Conservation (phyloP, 202 grass and related monocot species). For the Bolboschoenoplectus hybrid region DNA sequence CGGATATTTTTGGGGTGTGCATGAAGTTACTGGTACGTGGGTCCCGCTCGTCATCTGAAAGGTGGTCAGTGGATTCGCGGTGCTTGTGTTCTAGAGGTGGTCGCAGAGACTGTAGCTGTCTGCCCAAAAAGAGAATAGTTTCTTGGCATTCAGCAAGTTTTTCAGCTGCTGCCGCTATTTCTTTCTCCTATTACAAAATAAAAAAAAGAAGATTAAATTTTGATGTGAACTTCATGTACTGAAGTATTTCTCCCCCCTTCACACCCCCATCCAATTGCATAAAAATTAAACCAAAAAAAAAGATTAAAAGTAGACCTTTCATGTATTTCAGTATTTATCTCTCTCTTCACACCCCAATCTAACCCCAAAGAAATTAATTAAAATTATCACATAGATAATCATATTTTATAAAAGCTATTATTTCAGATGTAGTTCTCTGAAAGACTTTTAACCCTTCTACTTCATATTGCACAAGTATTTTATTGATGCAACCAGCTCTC, state of each 20-base stretch:
- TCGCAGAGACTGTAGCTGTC: slow-evolving; percentile 86
- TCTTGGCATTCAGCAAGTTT: slow-evolving; percentile 97
- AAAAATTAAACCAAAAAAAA: too few species aligned
- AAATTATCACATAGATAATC: background rate
- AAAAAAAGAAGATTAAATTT: background rate
- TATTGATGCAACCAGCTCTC: background rate
- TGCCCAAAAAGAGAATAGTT: slow-evolving; percentile 82
- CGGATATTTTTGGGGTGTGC: slow-evolving; percentile 44
- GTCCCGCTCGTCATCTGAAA: slow-evolving; percentile 49
- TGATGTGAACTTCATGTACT: slow-evolving; percentile 13
- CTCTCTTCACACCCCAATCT: background rate
- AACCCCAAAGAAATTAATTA: background rate
- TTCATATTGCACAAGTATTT: background rate
- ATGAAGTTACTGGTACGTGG: slow-evolving; percentile 42
- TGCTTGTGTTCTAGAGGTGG: slow-evolving; percentile 65
- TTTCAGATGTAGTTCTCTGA: background rate
- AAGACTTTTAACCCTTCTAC: background rate
- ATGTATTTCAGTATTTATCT: too few species aligned
- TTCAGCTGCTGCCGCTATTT: slow-evolving; percentile 82
- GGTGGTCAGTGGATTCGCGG: slow-evolving; percentile 50
- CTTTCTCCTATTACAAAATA: slow-evolving; percentile 59
- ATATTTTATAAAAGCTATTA: background rate
- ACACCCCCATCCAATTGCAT: too few species aligned
- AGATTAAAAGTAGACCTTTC: too few species aligned
- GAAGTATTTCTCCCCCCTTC: background rate